Conservation (phyloP, 148 eudicot genomes). For the Amaranthus hypochondriacus region DNA sequence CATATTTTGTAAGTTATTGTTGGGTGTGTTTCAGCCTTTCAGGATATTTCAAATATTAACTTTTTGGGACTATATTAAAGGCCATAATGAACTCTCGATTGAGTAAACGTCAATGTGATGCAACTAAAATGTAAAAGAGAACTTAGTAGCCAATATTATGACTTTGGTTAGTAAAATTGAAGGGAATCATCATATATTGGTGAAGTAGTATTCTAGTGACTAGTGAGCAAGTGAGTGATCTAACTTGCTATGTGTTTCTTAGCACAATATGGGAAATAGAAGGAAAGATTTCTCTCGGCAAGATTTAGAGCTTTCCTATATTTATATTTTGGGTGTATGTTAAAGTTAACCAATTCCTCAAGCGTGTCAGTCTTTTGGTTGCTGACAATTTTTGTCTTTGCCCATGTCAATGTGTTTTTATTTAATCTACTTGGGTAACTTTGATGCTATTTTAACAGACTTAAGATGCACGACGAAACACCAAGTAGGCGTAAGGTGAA, state of each 20-base stretch:
- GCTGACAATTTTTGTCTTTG: background rate
- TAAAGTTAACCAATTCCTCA: background rate
- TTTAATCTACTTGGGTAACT: background rate
- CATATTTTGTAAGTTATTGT: too few relatives aligned
- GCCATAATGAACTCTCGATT: too few relatives aligned
- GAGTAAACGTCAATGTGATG: too few relatives aligned
- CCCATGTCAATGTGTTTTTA: background rate
- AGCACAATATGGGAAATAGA: background rate
- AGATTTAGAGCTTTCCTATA: background rate
- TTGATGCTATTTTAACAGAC: constrained; percentile 32
- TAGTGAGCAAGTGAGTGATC: background rate
- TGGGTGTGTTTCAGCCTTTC: too few relatives aligned
- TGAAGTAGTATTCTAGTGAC: too few relatives aligned
- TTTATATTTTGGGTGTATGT: background rate
- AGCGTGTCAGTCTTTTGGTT: too few relatives aligned
- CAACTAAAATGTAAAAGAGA: too few relatives aligned
- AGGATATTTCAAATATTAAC: too few relatives aligned
- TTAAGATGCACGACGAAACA: constrained; percentile 94
- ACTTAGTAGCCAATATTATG: too few relatives aligned
- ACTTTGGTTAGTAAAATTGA: too few relatives aligned
- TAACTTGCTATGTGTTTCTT: background rate
- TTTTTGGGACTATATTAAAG: too few relatives aligned
- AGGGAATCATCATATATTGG: too few relatives aligned
- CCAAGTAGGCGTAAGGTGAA: constrained; percentile 88
- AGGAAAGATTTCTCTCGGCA: background rate